Base-by-base conservation (phyloP, 257 asterid species). In the Ajuga chamaepitys region DNA sequence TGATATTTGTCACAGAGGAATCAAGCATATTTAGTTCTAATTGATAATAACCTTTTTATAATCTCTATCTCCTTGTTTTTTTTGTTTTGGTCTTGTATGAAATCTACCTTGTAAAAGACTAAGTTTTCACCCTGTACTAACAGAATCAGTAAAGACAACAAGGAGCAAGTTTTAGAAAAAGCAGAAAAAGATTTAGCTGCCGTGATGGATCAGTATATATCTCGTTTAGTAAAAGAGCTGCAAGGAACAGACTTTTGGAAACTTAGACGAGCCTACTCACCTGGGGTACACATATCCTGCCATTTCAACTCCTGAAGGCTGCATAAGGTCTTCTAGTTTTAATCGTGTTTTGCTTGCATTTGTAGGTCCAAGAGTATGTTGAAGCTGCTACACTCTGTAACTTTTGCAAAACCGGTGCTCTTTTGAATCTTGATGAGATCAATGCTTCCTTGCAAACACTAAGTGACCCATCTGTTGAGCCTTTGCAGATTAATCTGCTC, bases 241-340 rank as follows among this genome's bases (percentile, higher is more conserved):
- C 77, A 81, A 38, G 99, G 99, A 59, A 74, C 96, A 41, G 96
- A 89, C 76, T 89, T 87, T 69, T 93, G 99, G 99, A 93, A 90
- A 81, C 77, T 93, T 54, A 85, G 96, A 72, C 88, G 92, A 72
- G 95, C 99, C 62, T 89, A 93, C 74, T 89, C 97, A 70, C 99
- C 97, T 16, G 99, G 99, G 95, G 97, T 89, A 48, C 46, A 17
- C 56, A 46, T 51, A 22, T 65, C 69, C 64, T 59, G 26, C 69
- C 51, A 56, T 64, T 63, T 41, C 20, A 24, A 57, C 64, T 40
- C 25, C 5, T 58, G 7, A 17, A 34, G 11, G 42, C 55, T 34
- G 50, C 25, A 65, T 59, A 17, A 40, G 9, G 35, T 48, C 58
- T 45, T 12, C 42, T 34, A 41, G 30, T 68, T 71, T 58, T 13